These are phyloP conservation scores for Penicillium sp. DNA, from an alignment of 2,329 filamentous ascomycete species.

Conservation along the genomic window DNA sequence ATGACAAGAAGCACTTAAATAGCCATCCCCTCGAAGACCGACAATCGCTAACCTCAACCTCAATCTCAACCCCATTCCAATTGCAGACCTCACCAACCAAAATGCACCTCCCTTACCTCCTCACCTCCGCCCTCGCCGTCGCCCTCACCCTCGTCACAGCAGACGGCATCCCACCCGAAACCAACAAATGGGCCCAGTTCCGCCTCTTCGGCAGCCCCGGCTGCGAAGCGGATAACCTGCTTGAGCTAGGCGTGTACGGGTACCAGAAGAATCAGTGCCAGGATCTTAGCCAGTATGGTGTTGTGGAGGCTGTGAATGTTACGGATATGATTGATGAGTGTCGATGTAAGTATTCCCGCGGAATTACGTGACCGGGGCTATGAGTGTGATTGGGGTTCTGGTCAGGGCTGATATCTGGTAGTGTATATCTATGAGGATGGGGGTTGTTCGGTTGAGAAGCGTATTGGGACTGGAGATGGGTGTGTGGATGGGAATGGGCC, in stretches of 20 bases:
- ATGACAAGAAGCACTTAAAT: no score
- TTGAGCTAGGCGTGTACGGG: neutral
- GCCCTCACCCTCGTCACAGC: neutral
- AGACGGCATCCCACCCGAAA: neutral
- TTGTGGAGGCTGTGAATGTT: neutral
- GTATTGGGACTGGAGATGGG: neutral
- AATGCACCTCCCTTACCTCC: neutral
- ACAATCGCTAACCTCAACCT: no score
- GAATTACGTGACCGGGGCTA: neutral
- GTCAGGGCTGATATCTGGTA: neutral
- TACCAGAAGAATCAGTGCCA: neutral
- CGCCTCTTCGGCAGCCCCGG: neutral
- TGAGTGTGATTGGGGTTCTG: neutral
- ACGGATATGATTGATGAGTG: neutral
- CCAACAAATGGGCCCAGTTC: neutral
- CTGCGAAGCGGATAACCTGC: neutral
- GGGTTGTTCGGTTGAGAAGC: neutral
- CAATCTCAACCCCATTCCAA: no score
- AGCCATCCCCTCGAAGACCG: no score
- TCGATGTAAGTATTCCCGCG: neutral
- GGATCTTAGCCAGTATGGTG: neutral
- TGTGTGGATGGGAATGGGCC: neutral
- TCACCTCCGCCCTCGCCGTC: neutral
- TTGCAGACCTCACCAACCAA: neutral
- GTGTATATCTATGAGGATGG: neutral